Base-by-base conservation (phyloP, 257 asterid species). In the Linderniella brevidens region DNA sequence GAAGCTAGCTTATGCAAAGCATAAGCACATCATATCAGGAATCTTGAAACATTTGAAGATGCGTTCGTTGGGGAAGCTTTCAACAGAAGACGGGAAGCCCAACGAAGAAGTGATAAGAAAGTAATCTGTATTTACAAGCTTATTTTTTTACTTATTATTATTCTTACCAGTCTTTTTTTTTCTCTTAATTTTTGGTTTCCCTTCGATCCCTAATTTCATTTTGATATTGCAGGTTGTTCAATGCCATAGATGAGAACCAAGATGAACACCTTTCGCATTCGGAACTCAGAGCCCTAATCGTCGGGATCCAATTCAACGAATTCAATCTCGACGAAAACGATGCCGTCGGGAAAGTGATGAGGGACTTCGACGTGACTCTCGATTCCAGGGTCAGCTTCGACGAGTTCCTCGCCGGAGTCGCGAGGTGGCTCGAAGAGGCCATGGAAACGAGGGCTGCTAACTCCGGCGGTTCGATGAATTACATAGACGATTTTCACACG, bases 11-110 rank as follows among this genome's bases (percentile, higher is more conserved):
- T 82, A 19, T 56, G 70, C 68, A 51, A 77, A 82, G 70, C 97
- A 79, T 58, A 79, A 77, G 66, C 94, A 71, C 61, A 77, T 86
- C 62, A 77, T 82, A 49, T 77, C 97, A 9, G 97, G 94, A 48
- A 57, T 86, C 64, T 62, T 86, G 59, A 66, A 57, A 62, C 77
- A 79, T 53, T 62, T 86, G 53, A 79, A 65, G 67, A 73, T 25
- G 72, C 87, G 57, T 15, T 63, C 82, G 50, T 53, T 79, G 41
- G 97, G 97, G 48, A 82, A 54, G 66, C 80, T 86, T 43, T 69
- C 63, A 60, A 66, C 72, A 0, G 75, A 67, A 2, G 85, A 82
- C 8, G 97, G 97, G 17, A 64, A 13, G 52, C 78, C 86, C 29
- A 58, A 79, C 49, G 32, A 25, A 25, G 32, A 70, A 40, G 86